Percentiles rank a stretch among this genome's conserved stretches.
These are phyloP conservation scores for Myxozyma sirexii DNA, from an alignment of 805 yeast genomes.

Conservation along the genomic window DNA sequence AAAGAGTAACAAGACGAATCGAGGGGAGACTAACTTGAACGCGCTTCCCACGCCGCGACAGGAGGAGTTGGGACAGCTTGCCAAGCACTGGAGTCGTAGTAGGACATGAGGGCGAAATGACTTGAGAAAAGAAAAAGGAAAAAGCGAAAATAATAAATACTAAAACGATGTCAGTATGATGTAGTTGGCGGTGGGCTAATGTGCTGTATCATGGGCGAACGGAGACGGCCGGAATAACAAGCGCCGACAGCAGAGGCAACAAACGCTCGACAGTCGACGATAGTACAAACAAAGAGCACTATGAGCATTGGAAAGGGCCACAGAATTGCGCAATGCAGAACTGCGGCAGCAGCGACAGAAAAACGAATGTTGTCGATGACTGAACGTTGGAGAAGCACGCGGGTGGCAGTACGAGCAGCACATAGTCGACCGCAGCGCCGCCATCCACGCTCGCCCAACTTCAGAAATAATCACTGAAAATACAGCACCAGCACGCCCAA, in stretches of 20 bases:
- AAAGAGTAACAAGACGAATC: no score
- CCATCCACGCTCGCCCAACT: no score
- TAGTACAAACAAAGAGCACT: no score
- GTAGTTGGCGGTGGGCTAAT: neutral
- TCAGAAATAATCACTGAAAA: neutral
- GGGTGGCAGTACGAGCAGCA: no score
- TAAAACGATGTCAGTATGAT: neutral
- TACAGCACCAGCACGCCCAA: neutral
- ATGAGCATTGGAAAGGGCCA: no score
- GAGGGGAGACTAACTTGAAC: conserved; percentile 12
- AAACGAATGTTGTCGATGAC: no score
- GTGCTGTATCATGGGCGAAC: neutral
- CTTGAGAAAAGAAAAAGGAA: neutral
- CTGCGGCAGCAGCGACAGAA: neutral
- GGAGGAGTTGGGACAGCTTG: conserved; percentile 23
- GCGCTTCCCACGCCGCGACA: conserved; percentile 31
- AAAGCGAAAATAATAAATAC: neutral
- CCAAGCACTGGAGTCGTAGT: conserved; percentile 35
- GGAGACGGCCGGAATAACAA: neutral
- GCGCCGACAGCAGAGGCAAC: neutral
- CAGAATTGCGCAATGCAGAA: neutral
- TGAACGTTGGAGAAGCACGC: no score
- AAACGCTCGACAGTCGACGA: no score
- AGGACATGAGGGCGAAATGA: conserved; percentile 23
- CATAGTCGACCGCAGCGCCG: no score